Percentiles rank a stretch among this genome's conserved stretches.
phyloP scores from a whole-genome alignment of 2,329 filamentous ascomycete species.

The Madurella fahalii region DNA sequence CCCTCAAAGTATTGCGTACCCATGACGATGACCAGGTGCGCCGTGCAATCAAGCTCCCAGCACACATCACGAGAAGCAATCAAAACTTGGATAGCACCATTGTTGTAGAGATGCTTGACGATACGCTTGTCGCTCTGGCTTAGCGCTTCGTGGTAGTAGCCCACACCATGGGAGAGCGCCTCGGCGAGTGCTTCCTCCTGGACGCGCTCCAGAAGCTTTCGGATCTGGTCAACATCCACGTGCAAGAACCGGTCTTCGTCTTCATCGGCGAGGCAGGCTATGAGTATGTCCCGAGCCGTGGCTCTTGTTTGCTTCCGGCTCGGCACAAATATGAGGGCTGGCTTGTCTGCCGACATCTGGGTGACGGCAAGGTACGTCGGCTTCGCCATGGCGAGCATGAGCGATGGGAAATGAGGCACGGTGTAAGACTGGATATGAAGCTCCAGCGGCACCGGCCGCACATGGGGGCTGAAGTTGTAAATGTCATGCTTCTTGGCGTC shows the following conservation, averaged over 20 bases:
- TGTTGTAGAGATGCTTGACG: conserved; percentile 84
- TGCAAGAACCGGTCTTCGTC: conserved; percentile 93
- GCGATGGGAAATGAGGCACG: conserved; percentile 92
- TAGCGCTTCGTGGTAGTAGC: conserved; percentile 94
- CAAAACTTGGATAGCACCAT: conserved; percentile 85
- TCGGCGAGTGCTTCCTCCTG: conserved; percentile 85
- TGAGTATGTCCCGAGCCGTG: conserved; percentile 80
- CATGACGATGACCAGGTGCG: conserved; percentile 93
- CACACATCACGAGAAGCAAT: conserved; percentile 77
- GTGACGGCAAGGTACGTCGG: conserved; percentile 86
- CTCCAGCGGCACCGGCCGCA: conserved; percentile 83
- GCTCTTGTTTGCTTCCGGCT: conserved; percentile 87
- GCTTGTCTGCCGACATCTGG: conserved; percentile 83
- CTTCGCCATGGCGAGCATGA: conserved; percentile 98
- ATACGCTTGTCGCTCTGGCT: conserved; percentile 87
- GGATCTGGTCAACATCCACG: conserved; percentile 74
- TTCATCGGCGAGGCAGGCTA: conserved; percentile 82
- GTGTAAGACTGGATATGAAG: conserved; percentile 93
- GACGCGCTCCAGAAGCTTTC: conserved; percentile 74
- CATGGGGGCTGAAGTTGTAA: conserved; percentile 95
- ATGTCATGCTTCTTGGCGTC: conserved; percentile 97
- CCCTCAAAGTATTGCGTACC: conserved; percentile 97
- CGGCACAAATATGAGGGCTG: conserved; percentile 86
- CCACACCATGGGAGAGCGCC: conserved; percentile 87
- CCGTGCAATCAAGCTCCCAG: conserved; percentile 87